Conservation (phyloP, 2,329 filamentous ascomycete species). For the Pyricularia pennisetigena region DNA sequence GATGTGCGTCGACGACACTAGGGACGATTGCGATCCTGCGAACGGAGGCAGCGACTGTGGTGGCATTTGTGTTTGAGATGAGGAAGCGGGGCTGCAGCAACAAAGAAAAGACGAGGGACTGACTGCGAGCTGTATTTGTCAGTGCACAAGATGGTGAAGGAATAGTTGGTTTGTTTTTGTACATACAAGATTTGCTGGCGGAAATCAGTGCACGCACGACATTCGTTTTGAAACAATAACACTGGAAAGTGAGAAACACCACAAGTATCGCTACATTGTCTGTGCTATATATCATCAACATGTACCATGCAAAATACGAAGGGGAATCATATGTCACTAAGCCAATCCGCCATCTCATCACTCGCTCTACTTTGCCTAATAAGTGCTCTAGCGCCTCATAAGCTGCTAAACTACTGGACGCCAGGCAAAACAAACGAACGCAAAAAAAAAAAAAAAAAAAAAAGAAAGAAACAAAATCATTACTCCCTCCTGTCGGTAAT, state of each 20-base stretch:
- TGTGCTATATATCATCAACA: not conserved
- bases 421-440: not conserved
- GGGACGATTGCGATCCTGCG: slow-evolving; percentile 27
- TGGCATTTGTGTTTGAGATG: slow-evolving; percentile 24
- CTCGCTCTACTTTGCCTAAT: not conserved
- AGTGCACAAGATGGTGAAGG: not conserved
- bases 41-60: slow-evolving; percentile 29
- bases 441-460: no score
- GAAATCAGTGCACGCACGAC: not conserved
- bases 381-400: not conserved
- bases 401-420: no score
- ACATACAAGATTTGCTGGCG: not conserved
- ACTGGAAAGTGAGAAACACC: not conserved
- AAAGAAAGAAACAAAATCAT: no score
- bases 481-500: slow-evolving; percentile 1
- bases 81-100: no score
- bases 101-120: not conserved
- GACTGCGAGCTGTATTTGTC: not conserved
- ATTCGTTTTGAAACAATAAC: not conserved
- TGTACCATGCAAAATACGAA: not conserved
- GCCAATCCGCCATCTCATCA: not conserved
- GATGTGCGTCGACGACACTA: slow-evolving; percentile 30
- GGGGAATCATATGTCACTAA: not conserved
- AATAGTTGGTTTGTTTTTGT: not conserved
- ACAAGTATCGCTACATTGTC: not conserved